Base-by-base conservation (phyloP, 305 asterid genomes). In the Stenogyne calaminthoides region DNA sequence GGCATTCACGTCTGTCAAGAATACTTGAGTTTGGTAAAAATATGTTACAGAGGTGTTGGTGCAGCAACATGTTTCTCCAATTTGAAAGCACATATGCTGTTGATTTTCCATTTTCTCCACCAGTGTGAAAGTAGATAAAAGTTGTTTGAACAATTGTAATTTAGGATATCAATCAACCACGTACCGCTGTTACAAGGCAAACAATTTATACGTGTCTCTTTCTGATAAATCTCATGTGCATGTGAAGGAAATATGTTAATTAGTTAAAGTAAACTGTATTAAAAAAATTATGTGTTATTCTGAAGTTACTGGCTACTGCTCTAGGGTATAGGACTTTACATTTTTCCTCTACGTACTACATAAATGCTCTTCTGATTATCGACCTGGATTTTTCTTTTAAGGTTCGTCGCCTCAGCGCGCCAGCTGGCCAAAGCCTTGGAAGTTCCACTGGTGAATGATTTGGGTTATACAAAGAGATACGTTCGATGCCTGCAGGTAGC, bases 401-500 rank as follows among this genome's bases (percentile, higher is more conserved):
- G 97, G 98, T 84, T 93, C 84, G 92, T 91, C 78, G 85, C 96
- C 59, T 92, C 99, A 67, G 99, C 96, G 77, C 98, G 97, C 71
- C 99, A 95, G 75, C 81, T 95, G 82, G 96, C 96, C 74, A 95
- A 95, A 80, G 91, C 97, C 60, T 82, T 92, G 90, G 99, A 95
- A 88, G 94, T 88, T 27, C 99, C 99, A n/a, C 75, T 92, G 78
- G 98, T 95, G 68, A 95, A 95, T 76, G 99, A 95, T 81, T 85
- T 95, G 83, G 99, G 99, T 75, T 95, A 92, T 75, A 92, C 97
- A 6, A 95, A 95, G 85, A 80, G 99, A 90, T 95, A 90, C 3
- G 97, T 95, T 61, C 87, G 99, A 40, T 95, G 99, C 79, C 86
- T 95, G 78, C 99, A 95, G 98, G 99, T 95, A 77, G 73, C 81